These are phyloP conservation scores for Trichaptum fuscoviolaceum DNA, from an alignment of 768 basidiomycete genomes.

Conservation along the genomic window DNA sequence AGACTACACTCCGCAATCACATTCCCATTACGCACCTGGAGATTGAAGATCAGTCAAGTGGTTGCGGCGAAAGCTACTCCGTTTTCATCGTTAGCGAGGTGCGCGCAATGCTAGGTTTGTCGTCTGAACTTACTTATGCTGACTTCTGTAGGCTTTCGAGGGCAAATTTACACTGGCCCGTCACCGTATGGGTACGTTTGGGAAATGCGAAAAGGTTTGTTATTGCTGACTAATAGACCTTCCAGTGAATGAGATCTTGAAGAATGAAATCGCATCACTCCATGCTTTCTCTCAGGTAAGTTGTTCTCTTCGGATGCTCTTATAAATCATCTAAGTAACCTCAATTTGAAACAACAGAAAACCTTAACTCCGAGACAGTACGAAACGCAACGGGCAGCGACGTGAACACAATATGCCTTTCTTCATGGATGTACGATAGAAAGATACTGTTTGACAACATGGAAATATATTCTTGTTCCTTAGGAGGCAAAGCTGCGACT, in stretches of 20 bases:
- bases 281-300: constrained; percentile 85
- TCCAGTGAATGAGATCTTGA: constrained; percentile 72
- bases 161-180: constrained; percentile 75
- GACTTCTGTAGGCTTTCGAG: constrained; percentile 53
- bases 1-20: constrained; percentile 55
- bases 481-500: too few species aligned
- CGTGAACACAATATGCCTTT: neutral
- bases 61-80: constrained; percentile 76
- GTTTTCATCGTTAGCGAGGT: constrained; percentile 76
- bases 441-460: neutral
- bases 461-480: neutral
- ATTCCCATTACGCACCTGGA: constrained; percentile 64
- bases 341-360: constrained; percentile 40
- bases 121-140: neutral
- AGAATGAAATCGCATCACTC: constrained; percentile 70
- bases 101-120: constrained; percentile 16
- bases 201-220: neutral
- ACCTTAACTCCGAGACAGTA: constrained; percentile 69
- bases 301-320: neutral
- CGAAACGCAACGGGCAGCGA: constrained; percentile 35
- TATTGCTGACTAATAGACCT: constrained; percentile 5
- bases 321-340: neutral
- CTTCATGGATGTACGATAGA: neutral
- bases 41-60: constrained; percentile 72
- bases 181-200: constrained; percentile 57